Evolutionary conservation across 140 eudicot species (phyloP).

Genomic region (Ambrosia hybrid): DNA sequence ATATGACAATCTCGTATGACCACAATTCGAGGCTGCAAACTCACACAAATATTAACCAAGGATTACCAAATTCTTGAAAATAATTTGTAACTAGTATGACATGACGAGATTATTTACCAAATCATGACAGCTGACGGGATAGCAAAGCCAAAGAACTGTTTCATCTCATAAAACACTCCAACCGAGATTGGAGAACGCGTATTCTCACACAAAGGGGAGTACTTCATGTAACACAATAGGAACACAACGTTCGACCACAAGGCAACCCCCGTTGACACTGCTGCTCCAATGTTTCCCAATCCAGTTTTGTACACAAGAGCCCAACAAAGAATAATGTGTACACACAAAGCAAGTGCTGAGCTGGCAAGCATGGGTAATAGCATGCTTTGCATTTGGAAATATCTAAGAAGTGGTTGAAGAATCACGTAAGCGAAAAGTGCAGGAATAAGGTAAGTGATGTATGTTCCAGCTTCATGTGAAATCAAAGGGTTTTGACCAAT

Average conservation of each 20-base stretch:
- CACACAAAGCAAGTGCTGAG: slow-evolving; percentile 45
- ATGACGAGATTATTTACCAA: slow-evolving; percentile 43
- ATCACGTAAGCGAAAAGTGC: slow-evolving; percentile 61
- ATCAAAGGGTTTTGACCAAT: background rate
- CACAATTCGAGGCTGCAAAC: slow-evolving; percentile 59
- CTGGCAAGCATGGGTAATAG: slow-evolving; percentile 68
- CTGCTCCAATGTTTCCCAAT: slow-evolving; percentile 62
- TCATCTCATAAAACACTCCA: slow-evolving; percentile 41
- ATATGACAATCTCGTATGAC: slow-evolving; percentile 69
- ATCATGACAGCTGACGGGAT: slow-evolving; percentile 85
- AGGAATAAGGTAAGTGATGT: slow-evolving; percentile 60
- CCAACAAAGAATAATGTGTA: slow-evolving; percentile 80
- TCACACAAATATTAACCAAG: background rate
- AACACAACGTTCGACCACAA: slow-evolving; percentile 64
- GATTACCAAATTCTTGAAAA: too few species aligned
- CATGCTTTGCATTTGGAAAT: slow-evolving; percentile 76
- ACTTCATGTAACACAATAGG: slow-evolving; percentile 7
- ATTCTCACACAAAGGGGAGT: background rate
- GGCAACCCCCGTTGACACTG: slow-evolving; percentile 61
- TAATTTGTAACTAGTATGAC: too few species aligned
- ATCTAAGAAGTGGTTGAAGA: slow-evolving; percentile 83
- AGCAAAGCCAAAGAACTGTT: slow-evolving; percentile 65
- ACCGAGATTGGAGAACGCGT: background rate
- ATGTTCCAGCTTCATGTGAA: slow-evolving; percentile 76
- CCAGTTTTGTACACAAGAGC: slow-evolving; percentile 62